phyloP scores from a whole-genome alignment of 208 protist species.

The Acanthamoeba divionensis region DNA sequence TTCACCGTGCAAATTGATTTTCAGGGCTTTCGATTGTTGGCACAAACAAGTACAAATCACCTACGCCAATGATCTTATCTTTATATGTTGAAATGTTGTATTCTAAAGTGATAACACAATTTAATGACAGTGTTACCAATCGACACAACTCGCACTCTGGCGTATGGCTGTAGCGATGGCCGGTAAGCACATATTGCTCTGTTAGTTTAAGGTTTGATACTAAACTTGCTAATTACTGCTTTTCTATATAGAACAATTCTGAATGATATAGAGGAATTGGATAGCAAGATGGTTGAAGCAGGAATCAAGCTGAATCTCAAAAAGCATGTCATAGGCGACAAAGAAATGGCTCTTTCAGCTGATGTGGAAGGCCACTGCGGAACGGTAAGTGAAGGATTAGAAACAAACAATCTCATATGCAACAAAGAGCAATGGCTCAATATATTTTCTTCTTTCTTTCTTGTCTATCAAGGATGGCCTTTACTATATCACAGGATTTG shows the following conservation, averaged over 20 bases:
- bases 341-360: not conserved
- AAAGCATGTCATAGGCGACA: constrained; percentile 44
- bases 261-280: constrained; percentile 35
- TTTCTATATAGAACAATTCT: too few species aligned
- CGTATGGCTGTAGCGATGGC: constrained; percentile 20
- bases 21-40: constrained; percentile 46
- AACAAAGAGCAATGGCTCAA: not conserved
- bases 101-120: not conserved
- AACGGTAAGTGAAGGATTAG: not conserved
- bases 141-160: constrained; percentile 14
- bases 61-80: not conserved
- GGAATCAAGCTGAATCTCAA: constrained; percentile 51
- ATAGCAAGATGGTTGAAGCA: constrained; percentile 30
- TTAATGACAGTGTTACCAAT: constrained; percentile 22
- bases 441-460: not conserved
- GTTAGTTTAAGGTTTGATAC: too few species aligned
- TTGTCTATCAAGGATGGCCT: not conserved
- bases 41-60: not conserved
- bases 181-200: too few species aligned
- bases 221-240: too few species aligned
- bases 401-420: not conserved
- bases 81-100: not conserved
- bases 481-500: constrained; percentile 39
- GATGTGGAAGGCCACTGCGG: constrained; percentile 48
- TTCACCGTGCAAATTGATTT: constrained; percentile 54